These are phyloP conservation scores for Candida chauliodis DNA, from an alignment of 805 yeast genomes.

Conservation along the genomic window DNA sequence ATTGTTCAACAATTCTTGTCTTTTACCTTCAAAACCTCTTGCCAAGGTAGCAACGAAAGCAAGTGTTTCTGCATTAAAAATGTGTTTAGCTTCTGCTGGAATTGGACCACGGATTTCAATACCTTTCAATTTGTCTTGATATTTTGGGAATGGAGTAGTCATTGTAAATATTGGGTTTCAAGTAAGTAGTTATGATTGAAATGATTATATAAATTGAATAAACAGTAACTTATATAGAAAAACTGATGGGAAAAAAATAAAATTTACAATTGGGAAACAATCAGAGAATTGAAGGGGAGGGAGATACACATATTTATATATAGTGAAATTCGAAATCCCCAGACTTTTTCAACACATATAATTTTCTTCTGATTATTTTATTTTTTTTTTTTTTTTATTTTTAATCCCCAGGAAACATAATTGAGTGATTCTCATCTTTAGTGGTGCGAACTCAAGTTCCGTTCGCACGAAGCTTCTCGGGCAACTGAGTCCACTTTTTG, in stretches of 20 bases:
- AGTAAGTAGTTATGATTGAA: no score
- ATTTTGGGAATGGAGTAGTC: conserved; percentile 45
- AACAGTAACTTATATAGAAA: no score
- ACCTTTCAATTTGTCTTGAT: conserved; percentile 44
- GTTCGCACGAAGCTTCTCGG: conserved; percentile 1
- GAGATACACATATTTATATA: not conserved
- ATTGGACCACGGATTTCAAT: conserved; percentile 55
- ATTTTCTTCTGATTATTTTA: conserved; percentile 2
- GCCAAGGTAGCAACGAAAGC: conserved; percentile 71
- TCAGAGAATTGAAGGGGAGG: not conserved
- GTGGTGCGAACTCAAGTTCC: not conserved
- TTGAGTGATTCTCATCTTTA: not conserved
- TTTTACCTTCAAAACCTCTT: conserved; percentile 62
- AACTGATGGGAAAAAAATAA: no score
- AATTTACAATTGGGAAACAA: not conserved
- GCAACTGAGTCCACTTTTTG: not conserved
- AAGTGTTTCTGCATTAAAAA: conserved; percentile 59
- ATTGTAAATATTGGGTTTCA: no score
- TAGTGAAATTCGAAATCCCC: conserved; percentile 1
- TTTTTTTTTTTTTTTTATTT: not conserved
- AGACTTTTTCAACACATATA: conserved; percentile 1
- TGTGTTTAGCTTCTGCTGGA: conserved; percentile 47
- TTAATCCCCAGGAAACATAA: not conserved
- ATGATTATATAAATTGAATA: no score
- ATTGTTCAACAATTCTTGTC: conserved; percentile 57